A percentile compares a stretch with the other conserved stretches of the same genome.
phyloP scores from a whole-genome alignment of 2,329 filamentous ascomycete species.

The Bimuria novae-zelandiae region DNA sequence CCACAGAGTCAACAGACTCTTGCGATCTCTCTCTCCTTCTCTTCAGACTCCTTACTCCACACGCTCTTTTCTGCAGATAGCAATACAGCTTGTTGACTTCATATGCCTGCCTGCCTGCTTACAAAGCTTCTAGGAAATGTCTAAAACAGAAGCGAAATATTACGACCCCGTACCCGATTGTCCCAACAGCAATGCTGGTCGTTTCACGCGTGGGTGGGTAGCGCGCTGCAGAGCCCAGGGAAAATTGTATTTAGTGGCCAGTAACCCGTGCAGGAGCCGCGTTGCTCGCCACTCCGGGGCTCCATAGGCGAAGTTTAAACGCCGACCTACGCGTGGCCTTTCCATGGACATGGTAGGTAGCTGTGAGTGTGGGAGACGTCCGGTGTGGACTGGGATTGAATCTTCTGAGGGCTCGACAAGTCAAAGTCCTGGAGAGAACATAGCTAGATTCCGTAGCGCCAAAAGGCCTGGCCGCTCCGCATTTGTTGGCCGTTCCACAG shows the following conservation, averaged over 20 bases:
- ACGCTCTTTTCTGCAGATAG: too few species aligned
- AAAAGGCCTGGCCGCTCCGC: not conserved
- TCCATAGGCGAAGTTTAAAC: slow-evolving; percentile 3
- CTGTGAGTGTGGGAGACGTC: not conserved
- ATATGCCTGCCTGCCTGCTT: too few species aligned
- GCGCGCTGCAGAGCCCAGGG: not conserved
- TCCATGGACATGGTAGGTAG: not conserved
- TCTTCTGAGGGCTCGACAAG: slow-evolving; percentile 1
- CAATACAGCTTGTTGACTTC: too few species aligned
- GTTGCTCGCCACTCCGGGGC: not conserved
- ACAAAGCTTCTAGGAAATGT: not conserved
- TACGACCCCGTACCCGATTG: not conserved
- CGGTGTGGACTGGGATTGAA: not conserved
- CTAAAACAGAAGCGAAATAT: not conserved
- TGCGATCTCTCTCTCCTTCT: too few species aligned
- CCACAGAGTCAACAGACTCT: too few species aligned
- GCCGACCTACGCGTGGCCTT: not conserved
- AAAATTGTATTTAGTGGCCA: not conserved
- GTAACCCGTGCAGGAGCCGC: not conserved
- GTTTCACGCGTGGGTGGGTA: not conserved
- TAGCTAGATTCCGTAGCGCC: not conserved
- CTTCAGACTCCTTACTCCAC: too few species aligned
- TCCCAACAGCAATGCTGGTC: slow-evolving; percentile 1
- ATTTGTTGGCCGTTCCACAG: not conserved
- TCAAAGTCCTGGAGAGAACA: too few species aligned